Base-by-base conservation (phyloP, 805 yeast genomes). In the Candida saitoana region DNA sequence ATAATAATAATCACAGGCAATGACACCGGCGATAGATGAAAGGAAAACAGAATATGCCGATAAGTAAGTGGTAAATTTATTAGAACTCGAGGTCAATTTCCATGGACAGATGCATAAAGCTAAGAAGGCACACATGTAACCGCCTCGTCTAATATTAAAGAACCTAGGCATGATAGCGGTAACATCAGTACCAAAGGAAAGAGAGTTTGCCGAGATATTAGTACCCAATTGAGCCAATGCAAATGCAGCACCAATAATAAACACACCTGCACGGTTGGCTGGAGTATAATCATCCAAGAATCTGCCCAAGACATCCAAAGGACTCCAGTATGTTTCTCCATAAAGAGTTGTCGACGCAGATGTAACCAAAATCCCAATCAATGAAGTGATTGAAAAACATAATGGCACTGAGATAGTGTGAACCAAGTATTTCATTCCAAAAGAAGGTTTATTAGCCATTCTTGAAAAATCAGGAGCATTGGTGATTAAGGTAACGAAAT, bases 391-490 rank as follows among this genome's bases (percentile, higher is more conserved):
- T 3, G 89, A 83, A 63, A 87, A 88, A 52, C 87, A 77, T 16
- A 84, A 45, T 27, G 96, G 96, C 47, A 89, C 79, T 2, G 91
- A 71, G 31, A 84, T 54, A 17, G 78, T 80, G 52, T 67, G 67
- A 15, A 67, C 71, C 38, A 66, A 47, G 42, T 67, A 67, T 47
- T 67, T 68, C 59, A 69, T 61, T 30, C 62, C 50, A 41, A 63
- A 65, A 4, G 68, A 54, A 7, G 70, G 67, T 43, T 57, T 63
- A 48, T 71, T 75, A 7, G 95, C 84, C 65, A 87, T 83, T 62
- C 96, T 78, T 18, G 95, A 75, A 62, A 88, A 88, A 69, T 88
- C 96, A 1, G 96, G 95, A 12, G 93, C 86, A 64, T 88, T 88
- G 41, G 84, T 76, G 55, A 89, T 84, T 54, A 88, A 73, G n/a